Evolutionary conservation across 352 stramenopile genomes (phyloP).

Genomic region (Phytophthora agathidicida): DNA sequence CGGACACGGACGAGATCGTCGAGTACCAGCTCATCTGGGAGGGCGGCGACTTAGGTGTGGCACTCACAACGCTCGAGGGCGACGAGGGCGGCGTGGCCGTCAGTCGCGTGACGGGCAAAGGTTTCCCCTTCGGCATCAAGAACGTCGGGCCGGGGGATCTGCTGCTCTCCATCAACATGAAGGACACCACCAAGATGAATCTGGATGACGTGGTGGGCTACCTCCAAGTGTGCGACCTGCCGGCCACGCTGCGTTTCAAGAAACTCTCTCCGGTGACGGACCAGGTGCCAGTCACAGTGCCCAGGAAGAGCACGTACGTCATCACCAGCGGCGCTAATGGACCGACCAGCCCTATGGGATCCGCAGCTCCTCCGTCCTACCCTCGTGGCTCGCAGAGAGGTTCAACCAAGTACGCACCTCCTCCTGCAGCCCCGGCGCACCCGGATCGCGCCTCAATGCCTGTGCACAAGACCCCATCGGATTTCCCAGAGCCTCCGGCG

Average conservation of each 20-base stretch:
- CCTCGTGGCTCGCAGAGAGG: conserved; percentile 24
- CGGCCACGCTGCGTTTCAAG: conserved; percentile 87
- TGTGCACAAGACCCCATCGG: conserved; percentile 34
- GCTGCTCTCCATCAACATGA: conserved; percentile 85
- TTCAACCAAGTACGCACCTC: conserved; percentile 30
- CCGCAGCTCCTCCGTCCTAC: conserved; percentile 39
- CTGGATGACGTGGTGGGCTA: conserved; percentile 85
- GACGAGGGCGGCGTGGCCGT: conserved; percentile 66
- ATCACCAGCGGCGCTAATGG: conserved; percentile 56
- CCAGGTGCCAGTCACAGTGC: conserved; percentile 40
- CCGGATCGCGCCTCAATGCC: conserved; percentile 42
- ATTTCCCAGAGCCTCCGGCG: conserved; percentile 34
- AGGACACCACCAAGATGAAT: conserved; percentile 77
- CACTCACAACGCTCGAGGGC: conserved; percentile 78
- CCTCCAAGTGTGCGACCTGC: conserved; percentile 84
- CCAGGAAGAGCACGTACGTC: conserved; percentile 68
- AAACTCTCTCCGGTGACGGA: conserved; percentile 73
- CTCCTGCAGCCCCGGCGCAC: conserved; percentile 17
- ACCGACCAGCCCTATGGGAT: conserved; percentile 68
- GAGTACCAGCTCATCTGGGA: conserved; percentile 92
- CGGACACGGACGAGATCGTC: conserved; percentile 83
- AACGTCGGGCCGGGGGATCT: conserved; percentile 84
- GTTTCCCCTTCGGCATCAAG: conserved; percentile 90
- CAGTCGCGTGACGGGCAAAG: conserved; percentile 85
- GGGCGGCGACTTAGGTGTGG: conserved; percentile 82